Evolutionary conservation across 805 yeast genomes (phyloP), one percentile per base, ranked within the genome.

Genomic region (Blastobotrys chiropterorum): DNA sequence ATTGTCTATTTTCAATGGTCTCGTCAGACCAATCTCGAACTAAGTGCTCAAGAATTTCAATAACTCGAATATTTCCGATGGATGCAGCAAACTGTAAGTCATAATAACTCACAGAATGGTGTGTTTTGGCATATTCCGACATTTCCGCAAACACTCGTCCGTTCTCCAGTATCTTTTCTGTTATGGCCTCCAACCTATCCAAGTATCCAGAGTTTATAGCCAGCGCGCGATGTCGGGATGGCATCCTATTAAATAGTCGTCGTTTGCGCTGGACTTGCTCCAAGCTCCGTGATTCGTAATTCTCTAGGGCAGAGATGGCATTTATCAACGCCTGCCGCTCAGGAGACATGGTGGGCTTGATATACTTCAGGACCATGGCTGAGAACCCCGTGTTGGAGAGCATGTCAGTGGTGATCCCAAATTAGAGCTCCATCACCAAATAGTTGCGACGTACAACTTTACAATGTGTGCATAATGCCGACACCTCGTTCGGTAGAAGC

Each of bases 11-110:
- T 2, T 55, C 57, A 2, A 66, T 69, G 16, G 79, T 82, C n/a
- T 64, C 62, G 0, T 56, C 58, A 2, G 83, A 69, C 94, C 95
- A 90, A 64, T 92, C 97, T 46, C 97, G 71, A 7, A 82, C 78
- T 54, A 78, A 78, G 66, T 90, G 97, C 48, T 89, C 82, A 34
- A 92, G 60, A 3, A 86, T 72, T 64, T 62, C 71, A n/a, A 59
- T 44, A 2, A 59, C 63, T 2, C 53, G 42, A 20, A 56, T 50
- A 15, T 49, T 47, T 1, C 53, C 41, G 1, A 51, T 44, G 2
- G 74, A 64, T 44, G 69, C 69, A n/a, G 69, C 66, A 21, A 68
- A 65, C 21, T 72, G 63, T 38, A 82, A 49, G 26, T 84, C 88
- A 44, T 72, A 62, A 1, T 65, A 51, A 0, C 71, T 54, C n/a